Conservation (phyloP, 1,284 basidiomycete genomes). For the Apiotrichum montevideense region DNA sequence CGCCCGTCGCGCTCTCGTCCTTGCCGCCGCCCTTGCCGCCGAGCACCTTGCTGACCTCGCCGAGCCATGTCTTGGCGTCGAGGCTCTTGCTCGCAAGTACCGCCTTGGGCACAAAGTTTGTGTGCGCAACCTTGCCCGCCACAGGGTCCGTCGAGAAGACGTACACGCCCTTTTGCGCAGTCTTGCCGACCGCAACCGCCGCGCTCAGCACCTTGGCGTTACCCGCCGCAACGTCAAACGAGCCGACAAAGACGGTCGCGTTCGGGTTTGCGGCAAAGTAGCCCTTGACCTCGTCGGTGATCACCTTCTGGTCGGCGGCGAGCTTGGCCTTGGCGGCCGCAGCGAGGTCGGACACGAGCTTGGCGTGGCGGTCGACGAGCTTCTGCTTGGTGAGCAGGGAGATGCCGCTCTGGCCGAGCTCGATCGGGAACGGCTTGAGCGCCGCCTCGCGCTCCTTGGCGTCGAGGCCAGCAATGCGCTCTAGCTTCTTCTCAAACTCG, state of each 20-base stretch:
- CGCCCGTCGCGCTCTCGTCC: slow-evolving; percentile 80
- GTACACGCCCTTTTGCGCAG: slow-evolving; percentile 76
- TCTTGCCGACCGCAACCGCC: slow-evolving; percentile 63
- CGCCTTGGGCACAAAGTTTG: slow-evolving; percentile 75
- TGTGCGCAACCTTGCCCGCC: slow-evolving; percentile 74
- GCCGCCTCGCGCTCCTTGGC: slow-evolving; percentile 78
- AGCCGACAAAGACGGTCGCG: slow-evolving; percentile 61
- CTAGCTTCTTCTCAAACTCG: slow-evolving; percentile 60
- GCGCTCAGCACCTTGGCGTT: slow-evolving; percentile 64
- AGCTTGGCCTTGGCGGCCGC: slow-evolving; percentile 79
- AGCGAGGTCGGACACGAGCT: slow-evolving; percentile 74
- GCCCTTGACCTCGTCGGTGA: slow-evolving; percentile 61
- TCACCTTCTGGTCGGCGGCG: slow-evolving; percentile 68
- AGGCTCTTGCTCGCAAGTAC: slow-evolving; percentile 52
- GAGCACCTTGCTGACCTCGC: slow-evolving; percentile 65
- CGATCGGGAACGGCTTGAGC: slow-evolving; percentile 77
- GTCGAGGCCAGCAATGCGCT: slow-evolving; percentile 58
- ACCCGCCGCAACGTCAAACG: slow-evolving; percentile 59
- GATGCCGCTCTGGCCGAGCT: slow-evolving; percentile 84
- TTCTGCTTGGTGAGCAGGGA: slow-evolving; percentile 76
- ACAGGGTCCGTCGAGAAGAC: slow-evolving; percentile 72
- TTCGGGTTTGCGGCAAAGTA: slow-evolving; percentile 73
- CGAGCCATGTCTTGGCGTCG: slow-evolving; percentile 77
- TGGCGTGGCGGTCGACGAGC: slow-evolving; percentile 67
- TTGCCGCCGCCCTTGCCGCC: slow-evolving; percentile 94